Evolutionary conservation across 441 rosid species (phyloP), one percentile per base, ranked within the genome.

Genomic region (Bocquillonia castaneifolia): DNA sequence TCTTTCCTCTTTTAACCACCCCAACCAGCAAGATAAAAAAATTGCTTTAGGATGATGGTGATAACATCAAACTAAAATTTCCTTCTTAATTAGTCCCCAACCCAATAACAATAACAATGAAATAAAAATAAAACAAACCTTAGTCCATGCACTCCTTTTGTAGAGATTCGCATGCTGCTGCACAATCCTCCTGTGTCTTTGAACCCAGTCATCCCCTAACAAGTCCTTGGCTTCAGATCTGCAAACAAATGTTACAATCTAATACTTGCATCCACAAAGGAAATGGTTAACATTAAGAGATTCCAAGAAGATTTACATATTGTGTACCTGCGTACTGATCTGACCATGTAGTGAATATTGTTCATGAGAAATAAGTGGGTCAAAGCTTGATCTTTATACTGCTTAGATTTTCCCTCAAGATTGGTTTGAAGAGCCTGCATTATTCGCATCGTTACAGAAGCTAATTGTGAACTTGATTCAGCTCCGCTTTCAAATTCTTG

Each of bases 361-460:
- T 93, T 93, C 98, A 93, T 93, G 65, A 93, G 86, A 78, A 93
- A 93, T 73, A 93, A 82, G 78, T 91, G 89, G 23, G 93, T 93
- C 88, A 93, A 78, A 72, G 99, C 90, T 73, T 77, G 85, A 76
- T 93, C 99, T 78, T 64, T 88, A 76, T 91, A 93, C 85, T 93
- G 99, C 85, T 91, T 93, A 20, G 99, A 85, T 80, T 91, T 93
- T 56, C 89, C 97, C 68, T 89, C 97, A 75, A 93, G 81, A 82
- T 93, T 93, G 68, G 87, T 87, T 79, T 91, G 99, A 85, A 93
- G 99, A 25, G 99, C 96, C 81, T 88, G 99, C 99, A 93, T 93
- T 72, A 93, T 91, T 68, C 85, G 80, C 93, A 93, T 88, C 63
- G 99, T 93, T 45, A 93, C 90, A 26, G 93, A 68, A 65, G 97